Evolutionary conservation across 805 yeast genomes (phyloP).

Genomic region (Barnettozyma sucrosica): DNA sequence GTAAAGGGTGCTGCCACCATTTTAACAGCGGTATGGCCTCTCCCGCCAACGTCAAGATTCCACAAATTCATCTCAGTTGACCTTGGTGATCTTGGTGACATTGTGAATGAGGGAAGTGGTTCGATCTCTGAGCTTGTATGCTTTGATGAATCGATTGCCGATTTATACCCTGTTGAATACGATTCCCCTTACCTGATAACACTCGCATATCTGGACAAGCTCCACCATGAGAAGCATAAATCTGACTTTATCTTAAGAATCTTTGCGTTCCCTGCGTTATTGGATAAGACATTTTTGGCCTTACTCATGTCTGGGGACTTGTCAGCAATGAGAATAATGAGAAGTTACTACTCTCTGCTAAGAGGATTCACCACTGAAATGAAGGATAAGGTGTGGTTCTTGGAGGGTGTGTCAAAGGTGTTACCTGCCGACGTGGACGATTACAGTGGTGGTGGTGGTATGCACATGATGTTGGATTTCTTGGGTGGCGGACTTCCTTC

Average conservation of each 20-base stretch:
- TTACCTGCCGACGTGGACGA: conserved; percentile 90
- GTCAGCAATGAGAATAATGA: conserved; percentile 85
- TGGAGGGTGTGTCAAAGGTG: conserved; percentile 85
- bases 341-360: conserved; percentile 77
- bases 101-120: conserved; percentile 32
- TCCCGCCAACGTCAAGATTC: conserved; percentile 61
- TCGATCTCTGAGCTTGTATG: conserved; percentile 59
- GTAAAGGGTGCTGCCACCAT: conserved; percentile 97
- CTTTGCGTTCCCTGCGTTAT: conserved; percentile 87
- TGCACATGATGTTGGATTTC: conserved; percentile 88
- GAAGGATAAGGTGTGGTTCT: conserved; percentile 88
- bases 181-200: conserved; percentile 86
- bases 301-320: conserved; percentile 79
- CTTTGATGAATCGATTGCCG: conserved; percentile 80
- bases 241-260: conserved; percentile 82
- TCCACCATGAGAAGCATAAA: conserved; percentile 75
- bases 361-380: conserved; percentile 79
- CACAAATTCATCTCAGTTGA: conserved; percentile 77
- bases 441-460: conserved; percentile 85
- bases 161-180: conserved; percentile 78
- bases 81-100: conserved; percentile 80
- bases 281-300: conserved; percentile 75
- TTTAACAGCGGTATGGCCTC: conserved; percentile 93
- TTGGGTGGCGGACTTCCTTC: conserved; percentile 62
- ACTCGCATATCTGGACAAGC: conserved; percentile 75